Base-by-base conservation (phyloP, 441 rosid species). In the Daphne laureola region DNA sequence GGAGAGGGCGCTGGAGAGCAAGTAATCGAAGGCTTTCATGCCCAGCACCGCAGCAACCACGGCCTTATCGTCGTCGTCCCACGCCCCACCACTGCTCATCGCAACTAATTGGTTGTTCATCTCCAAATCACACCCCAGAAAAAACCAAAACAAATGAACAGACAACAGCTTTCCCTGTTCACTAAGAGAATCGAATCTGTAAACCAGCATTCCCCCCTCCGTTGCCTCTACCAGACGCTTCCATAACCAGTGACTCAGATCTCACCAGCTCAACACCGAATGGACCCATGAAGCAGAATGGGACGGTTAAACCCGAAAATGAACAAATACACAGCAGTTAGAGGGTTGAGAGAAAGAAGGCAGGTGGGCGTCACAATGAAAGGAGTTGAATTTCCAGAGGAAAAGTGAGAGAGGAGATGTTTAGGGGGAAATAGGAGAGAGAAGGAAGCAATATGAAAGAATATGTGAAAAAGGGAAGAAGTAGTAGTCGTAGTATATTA, bases 21-120 rank as follows among this genome's bases (percentile, higher is more conserved):
- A 75, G 76, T 78, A 86, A 67, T 92, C 86, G 52, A 72, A 81
- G 47, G 98, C 98, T 61, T 72, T 58, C 2, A 80, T 62, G 54
- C 96, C 98, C 67, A 92, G 66, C 54, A 92, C 94, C 8, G 94
- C 77, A 4, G 69, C 82, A 51, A 73, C 71, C 75, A 78, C 57
- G 14, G 86, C 70, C 64, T 61, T 86, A 18, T 89, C 96, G 54
- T 78, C 98, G 48, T 89, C 88, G 42, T 68, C 78, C 94, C 94
- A 92, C 51, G 51, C 51, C 63, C 74, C 72, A 43, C 69, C 81
- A 43, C 70, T 81, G 60, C 73, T 77, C 70, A 63, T 71, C 55
- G 74, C 78, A 61, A 73, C 59, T 78, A 21, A 21, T 21, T 77
- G 84, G 49, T 66, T 43, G 67, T 81, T 76, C 82, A 80, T 78